A percentile compares a stretch with the other conserved stretches of the same genome.
These are phyloP conservation scores for Penicillium fuscoglaucum DNA, from an alignment of 2,329 filamentous ascomycete genomes.

Conservation along the genomic window DNA sequence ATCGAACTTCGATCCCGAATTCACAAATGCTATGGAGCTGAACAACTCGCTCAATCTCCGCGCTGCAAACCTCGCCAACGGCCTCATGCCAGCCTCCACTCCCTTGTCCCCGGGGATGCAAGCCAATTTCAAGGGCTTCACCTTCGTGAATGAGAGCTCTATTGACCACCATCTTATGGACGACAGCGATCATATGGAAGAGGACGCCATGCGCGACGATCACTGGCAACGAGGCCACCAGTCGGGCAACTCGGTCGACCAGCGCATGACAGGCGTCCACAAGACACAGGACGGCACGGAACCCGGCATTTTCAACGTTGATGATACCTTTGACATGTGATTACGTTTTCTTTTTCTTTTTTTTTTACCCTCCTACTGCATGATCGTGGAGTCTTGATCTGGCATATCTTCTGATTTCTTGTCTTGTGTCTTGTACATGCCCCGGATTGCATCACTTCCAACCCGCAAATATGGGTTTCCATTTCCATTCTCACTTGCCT, in stretches of 20 bases:
- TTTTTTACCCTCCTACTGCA: constrained; percentile 30
- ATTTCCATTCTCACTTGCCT: not conserved
- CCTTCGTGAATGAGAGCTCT: constrained; percentile 96
- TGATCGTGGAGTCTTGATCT: constrained; percentile 42
- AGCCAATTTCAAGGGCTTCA: constrained; percentile 97
- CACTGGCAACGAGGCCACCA: constrained; percentile 37
- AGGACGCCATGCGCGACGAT: constrained; percentile 44
- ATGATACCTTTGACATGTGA: constrained; percentile 49
- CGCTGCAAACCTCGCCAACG: constrained; percentile 79
- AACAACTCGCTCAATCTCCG: constrained; percentile 87
- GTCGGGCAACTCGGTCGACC: constrained; percentile 34
- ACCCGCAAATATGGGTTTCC: constrained; percentile 22
- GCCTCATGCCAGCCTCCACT: constrained; percentile 79
- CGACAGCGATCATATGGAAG: constrained; percentile 45
- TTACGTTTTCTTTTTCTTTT: constrained; percentile 28
- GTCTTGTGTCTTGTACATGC: constrained; percentile 39
- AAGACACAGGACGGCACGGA: constrained; percentile 41
- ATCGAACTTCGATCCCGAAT: constrained; percentile 97
- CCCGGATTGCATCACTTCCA: constrained; percentile 24
- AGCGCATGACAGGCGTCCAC: constrained; percentile 48
- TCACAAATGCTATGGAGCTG: constrained; percentile 88
- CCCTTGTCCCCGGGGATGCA: constrained; percentile 93
- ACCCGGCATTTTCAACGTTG: constrained; percentile 46
- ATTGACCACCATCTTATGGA: constrained; percentile 64
- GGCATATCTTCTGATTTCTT: constrained; percentile 29